These are phyloP conservation scores for Nadsonia fulvescens DNA, from an alignment of 805 yeast species.

Conservation along the genomic window DNA sequence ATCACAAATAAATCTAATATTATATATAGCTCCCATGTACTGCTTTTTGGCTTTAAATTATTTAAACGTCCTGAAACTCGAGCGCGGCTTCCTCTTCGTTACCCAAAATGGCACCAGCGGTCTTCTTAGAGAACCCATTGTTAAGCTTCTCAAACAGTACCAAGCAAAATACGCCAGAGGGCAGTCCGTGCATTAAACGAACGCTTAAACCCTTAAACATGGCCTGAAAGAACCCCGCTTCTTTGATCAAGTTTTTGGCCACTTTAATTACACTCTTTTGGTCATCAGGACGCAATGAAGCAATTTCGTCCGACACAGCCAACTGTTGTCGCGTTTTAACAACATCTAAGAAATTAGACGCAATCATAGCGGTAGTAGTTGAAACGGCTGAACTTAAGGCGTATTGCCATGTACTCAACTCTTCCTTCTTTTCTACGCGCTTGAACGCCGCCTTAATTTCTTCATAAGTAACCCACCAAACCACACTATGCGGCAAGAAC, in stretches of 20 bases:
- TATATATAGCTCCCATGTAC: too few species aligned
- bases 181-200: conserved; percentile 21
- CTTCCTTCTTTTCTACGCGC: conserved; percentile 1
- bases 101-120: too few species aligned
- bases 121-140: too few species aligned
- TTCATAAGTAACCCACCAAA: conserved; percentile 14
- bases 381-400: conserved; percentile 22
- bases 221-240: conserved; percentile 20
- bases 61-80: too few species aligned
- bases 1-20: too few species aligned
- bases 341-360: conserved; percentile 23
- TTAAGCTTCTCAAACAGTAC: conserved; percentile 22
- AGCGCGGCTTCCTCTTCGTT: too few species aligned
- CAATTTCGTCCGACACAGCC: conserved; percentile 22
- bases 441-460: conserved; percentile 5
- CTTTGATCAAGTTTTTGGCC: conserved; percentile 20
- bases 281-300: conserved; percentile 21
- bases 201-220: conserved; percentile 21
- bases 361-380: conserved; percentile 18
- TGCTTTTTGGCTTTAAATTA: too few species aligned
- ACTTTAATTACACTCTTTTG: conserved; percentile 17
- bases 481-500: conserved; percentile 10
- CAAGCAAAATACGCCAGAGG: conserved; percentile 24
- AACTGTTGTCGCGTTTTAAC: conserved; percentile 28
- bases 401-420: conserved; percentile 13